phyloP scores from a whole-genome alignment of 2,329 filamentous ascomycete genomes.

The Nothopassalora personata region DNA sequence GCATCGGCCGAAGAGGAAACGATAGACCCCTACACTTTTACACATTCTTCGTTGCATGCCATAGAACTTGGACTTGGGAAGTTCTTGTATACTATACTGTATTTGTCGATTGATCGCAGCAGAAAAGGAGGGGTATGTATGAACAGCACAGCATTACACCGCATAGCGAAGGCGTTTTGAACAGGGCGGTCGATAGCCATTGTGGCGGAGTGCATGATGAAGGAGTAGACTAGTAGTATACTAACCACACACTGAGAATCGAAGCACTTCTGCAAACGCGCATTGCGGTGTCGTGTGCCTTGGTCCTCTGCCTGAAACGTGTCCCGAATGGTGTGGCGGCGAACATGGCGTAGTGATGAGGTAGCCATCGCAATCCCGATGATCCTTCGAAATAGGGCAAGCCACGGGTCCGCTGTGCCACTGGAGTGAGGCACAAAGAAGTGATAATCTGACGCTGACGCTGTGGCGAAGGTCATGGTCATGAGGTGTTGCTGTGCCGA shows the following conservation, averaged over 20 bases:
- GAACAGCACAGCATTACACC: not conserved
- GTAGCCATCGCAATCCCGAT: not conserved
- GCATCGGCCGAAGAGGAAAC: slow-evolving; percentile 33
- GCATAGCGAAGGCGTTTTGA: not conserved
- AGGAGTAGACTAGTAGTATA: not conserved
- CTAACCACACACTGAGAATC: not conserved
- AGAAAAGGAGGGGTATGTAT: not conserved
- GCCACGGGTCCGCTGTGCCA: not conserved
- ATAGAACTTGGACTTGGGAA: not conserved
- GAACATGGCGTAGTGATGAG: not conserved
- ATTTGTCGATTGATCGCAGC: not conserved
- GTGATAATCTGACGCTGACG: not conserved
- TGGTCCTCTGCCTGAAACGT: not conserved
- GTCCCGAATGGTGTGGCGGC: not conserved
- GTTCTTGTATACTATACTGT: not conserved
- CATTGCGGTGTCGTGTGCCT: not conserved
- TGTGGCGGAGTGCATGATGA: not conserved
- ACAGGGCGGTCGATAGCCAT: not conserved
- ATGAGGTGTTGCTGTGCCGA: not conserved
- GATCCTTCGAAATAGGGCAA: not conserved
- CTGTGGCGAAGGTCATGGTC: not conserved
- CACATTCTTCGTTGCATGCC: not conserved
- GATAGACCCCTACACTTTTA: slow-evolving; percentile 11
- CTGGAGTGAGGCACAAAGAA: not conserved
- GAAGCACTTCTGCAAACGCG: not conserved